Conservation (phyloP, 208 protist species). For the Trypanosoma melophagium region DNA sequence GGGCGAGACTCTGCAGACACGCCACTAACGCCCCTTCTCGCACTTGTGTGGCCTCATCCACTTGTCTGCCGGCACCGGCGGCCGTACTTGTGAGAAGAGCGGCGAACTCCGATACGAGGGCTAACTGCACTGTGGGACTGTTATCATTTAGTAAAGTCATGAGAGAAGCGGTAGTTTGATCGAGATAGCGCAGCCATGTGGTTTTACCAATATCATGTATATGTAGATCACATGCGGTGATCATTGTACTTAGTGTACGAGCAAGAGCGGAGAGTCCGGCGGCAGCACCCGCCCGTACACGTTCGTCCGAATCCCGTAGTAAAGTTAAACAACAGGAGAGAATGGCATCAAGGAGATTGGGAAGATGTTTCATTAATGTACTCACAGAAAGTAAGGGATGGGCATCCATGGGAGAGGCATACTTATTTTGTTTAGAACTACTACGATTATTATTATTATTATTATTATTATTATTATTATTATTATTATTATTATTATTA, state of each 20-base stretch:
- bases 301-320: conserved; percentile 44
- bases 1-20: conserved; percentile 49
- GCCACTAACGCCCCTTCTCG: conserved; percentile 47
- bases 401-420: too few relatives aligned
- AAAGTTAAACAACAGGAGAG: conserved; percentile 32
- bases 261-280: conserved; percentile 53
- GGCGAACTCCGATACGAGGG: conserved; percentile 63
- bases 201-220: conserved; percentile 4
- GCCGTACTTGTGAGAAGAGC: conserved; percentile 37
- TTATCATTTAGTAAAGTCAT: conserved; percentile 55
- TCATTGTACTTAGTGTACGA: conserved; percentile 49
- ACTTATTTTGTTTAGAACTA: too few relatives aligned
- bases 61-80: conserved; percentile 1
- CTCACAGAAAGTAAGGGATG: conserved; percentile 17
- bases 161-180: conserved; percentile 45
- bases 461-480: not conserved
- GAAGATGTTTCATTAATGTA: conserved; percentile 26
- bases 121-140: conserved; percentile 62
- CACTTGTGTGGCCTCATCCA: conserved; percentile 31
- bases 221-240: conserved; percentile 24
- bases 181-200: conserved; percentile 40
- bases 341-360: conserved; percentile 36
- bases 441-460: too few relatives aligned
- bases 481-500: not conserved
- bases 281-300: conserved; percentile 53